phyloP scores from a whole-genome alignment of 768 basidiomycete species.

The Agaricus subrufescens region DNA sequence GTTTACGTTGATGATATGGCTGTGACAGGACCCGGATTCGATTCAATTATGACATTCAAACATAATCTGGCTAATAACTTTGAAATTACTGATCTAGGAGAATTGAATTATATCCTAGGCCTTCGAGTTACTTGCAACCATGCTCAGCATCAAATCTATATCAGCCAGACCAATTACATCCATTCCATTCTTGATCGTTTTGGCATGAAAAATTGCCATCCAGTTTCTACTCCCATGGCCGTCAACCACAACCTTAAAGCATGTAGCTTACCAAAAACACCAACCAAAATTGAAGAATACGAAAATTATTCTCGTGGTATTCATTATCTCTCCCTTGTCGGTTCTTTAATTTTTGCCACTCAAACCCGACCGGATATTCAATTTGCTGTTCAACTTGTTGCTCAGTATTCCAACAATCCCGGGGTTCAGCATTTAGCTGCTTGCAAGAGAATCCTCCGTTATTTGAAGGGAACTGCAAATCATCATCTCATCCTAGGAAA shows the following conservation, averaged over 20 bases:
- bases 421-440: conserved; percentile 11
- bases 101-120: conserved; percentile 23
- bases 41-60: not conserved
- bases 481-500: not conserved
- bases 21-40: not conserved
- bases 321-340: not conserved
- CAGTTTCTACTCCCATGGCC: conserved; percentile 17
- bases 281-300: not conserved
- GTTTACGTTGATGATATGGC: conserved; percentile 16
- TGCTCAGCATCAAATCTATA: conserved; percentile 14
- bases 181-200: conserved; percentile 15
- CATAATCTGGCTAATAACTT: conserved; percentile 10
- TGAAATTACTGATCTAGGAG: conserved; percentile 20
- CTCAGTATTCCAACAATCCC: conserved; percentile 12
- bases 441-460: conserved; percentile 12
- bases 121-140: conserved; percentile 19
- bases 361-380: conserved; percentile 8
- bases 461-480: conserved; percentile 14
- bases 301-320: conserved; percentile 2
- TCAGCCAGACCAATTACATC: conserved; percentile 21
- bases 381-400: not conserved
- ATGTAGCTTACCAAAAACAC: not conserved
- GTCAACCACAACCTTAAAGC: conserved; percentile 1
- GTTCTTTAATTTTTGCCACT: not conserved
- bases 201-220: conserved; percentile 14